phyloP scores from a whole-genome alignment of 352 stramenopile genomes.

The Phytophthora tubulina region DNA sequence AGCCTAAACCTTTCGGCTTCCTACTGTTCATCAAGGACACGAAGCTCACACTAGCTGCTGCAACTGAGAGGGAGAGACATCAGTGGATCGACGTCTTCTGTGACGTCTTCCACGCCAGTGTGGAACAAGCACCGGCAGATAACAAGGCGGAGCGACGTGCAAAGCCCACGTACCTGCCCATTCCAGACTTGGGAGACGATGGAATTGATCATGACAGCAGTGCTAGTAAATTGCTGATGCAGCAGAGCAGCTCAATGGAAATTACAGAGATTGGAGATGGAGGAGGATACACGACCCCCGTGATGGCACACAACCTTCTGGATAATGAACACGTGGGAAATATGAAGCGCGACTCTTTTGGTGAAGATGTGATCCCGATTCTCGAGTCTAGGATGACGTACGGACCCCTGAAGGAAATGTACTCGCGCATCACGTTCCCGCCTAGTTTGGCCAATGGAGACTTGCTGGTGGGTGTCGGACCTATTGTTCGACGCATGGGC shows the following conservation, averaged over 20 bases:
- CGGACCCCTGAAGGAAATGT: constrained; percentile 76
- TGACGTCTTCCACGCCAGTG: constrained; percentile 78
- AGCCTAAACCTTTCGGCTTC: constrained; percentile 80
- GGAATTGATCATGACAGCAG: constrained; percentile 36
- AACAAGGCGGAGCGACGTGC: constrained; percentile 71
- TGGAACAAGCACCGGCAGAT: constrained; percentile 60
- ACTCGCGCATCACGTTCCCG: constrained; percentile 82
- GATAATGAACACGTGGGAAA: constrained; percentile 32
- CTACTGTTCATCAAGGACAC: constrained; percentile 83
- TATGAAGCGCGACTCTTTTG: constrained; percentile 45
- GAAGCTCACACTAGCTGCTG: constrained; percentile 79
- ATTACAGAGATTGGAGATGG: constrained; percentile 7
- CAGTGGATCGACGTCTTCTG: constrained; percentile 87
- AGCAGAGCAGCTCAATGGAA: constrained; percentile 30
- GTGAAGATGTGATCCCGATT: constrained; percentile 64
- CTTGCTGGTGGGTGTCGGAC: constrained; percentile 75
- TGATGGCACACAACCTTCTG: constrained; percentile 37
- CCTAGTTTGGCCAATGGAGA: constrained; percentile 80
- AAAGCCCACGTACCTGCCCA: constrained; percentile 73
- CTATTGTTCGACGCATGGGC: constrained; percentile 79
- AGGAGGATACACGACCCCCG: constrained; percentile 24
- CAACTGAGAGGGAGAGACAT: constrained; percentile 73
- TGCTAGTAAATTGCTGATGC: constrained; percentile 35
- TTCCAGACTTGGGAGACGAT: constrained; percentile 60
- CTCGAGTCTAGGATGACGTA: constrained; percentile 74